Evolutionary conservation across 371 early-diverging fungal genomes (phyloP), one percentile per base, ranked within the genome.

Genomic region (Phascolomyces articulosus): DNA sequence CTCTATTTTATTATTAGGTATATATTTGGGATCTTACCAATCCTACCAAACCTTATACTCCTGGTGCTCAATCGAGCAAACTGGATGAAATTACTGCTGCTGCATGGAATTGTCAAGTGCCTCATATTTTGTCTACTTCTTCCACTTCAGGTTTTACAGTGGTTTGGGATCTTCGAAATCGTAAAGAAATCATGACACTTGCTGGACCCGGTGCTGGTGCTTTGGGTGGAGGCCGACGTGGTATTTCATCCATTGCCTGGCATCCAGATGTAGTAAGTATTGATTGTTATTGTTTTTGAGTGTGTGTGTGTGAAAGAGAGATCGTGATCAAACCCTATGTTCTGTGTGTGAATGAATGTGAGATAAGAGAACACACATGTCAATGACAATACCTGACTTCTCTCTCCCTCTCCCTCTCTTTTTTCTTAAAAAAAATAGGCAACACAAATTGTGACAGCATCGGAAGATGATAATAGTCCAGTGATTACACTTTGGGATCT

Each of bases 21-120:
- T 96, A 90, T 67, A 91, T 96, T 62, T 98, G 99, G 99, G 97
- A 98, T 78, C 78, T 97, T 41, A 86, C 82, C 28, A 91, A 91
- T 73, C 91, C 93, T 49, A 82, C 85, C 58, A 91, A 90, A 66
- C 96, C 97, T 28, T 95, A 93, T 70, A 84, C 90, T 18, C 97
- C 98, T 31, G 98, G 97, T 20, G 69, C 91, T 26, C 85, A 90
- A 34, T 94, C 96, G 2, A 76, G 84, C 68, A 90, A 91, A 53
- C 74, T 97, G 26, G 97, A 95, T 51, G 95, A 93, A 65, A 86
- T 99, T 26, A 96, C 95, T 0, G 81, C 88, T 24, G 82, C 97
- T 28, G 85, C 93, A 23, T 99, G 98, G 98, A 99, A 98, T 78
- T 87, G 91, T 64, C 92, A 94, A 69, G 95, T 94, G 29, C 88